Base-by-base conservation (phyloP, 2,329 filamentous ascomycete species). In the Fusarium vanettenii region DNA sequence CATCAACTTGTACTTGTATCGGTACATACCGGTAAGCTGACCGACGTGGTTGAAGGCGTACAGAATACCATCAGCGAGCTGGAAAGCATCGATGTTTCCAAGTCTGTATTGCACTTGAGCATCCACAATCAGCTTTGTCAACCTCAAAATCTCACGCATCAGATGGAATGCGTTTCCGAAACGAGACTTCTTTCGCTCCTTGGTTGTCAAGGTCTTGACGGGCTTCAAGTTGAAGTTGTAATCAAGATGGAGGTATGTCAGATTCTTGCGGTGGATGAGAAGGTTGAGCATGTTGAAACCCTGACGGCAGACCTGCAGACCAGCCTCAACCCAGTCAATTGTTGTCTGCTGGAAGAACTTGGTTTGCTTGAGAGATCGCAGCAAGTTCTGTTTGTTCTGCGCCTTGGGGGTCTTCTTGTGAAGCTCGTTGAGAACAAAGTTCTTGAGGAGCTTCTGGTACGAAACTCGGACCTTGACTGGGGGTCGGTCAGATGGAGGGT, bases 1-100 rank as follows among this genome's bases (percentile, higher is more conserved):
- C 97, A 99, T 99, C 66, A 99, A 89, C 88, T 99, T 99, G 88
- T 99, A 99, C 88, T 99, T 99, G 90, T 99, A 99, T 71, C 97
- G 93, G 85, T 99, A 99, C 97, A 99, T 99, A 82, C 97, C 97
- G 18, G 97, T 99, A 71, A 99, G 88, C 84, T 99, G 97, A 72
- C 97, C 97, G 67, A 99, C 97, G 79, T 99, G 97, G 85, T 99
- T 99, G 87, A 99, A 99, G 20, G 97, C 97, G 79, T 99, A 99
- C n/a, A 98, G 88, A 67, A 99, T 99, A 83, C 97, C 97, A 83
- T 99, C 97, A 5, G 97, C 97, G 75, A 99, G 92, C 83, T 99
- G 97, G 87, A 99, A 99, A 41, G 97, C 97, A 83, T 99, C 97
- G 73, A 99, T 98, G 80, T 99, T 99, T 69, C 97, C 97, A 43